Conservation (phyloP, 2,329 filamentous ascomycete species). For the Keithomyces neogunnii region DNA sequence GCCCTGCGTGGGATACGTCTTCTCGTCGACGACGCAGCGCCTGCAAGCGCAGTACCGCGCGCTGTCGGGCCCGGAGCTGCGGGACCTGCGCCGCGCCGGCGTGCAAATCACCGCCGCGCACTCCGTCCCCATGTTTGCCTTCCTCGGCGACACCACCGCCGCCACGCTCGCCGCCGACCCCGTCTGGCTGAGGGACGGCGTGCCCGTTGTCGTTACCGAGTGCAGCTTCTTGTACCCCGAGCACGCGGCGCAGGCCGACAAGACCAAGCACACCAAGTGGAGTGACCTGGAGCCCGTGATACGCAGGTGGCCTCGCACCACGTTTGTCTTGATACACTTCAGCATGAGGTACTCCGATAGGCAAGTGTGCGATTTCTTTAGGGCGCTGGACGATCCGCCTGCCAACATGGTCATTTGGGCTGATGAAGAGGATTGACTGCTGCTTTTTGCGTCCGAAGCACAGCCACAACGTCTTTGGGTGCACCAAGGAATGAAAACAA, state of each 20-base stretch:
- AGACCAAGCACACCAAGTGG: constrained; percentile 41
- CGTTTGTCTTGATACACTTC: constrained; percentile 39
- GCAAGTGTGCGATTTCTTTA: constrained; percentile 33
- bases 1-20: constrained; percentile 39
- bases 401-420: constrained; percentile 39
- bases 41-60: constrained; percentile 29
- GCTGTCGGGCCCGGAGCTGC: constrained; percentile 28
- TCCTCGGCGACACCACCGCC: constrained; percentile 38
- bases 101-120: constrained; percentile 30
- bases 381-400: constrained; percentile 27
- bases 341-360: constrained; percentile 35
- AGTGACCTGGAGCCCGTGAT: constrained; percentile 35
- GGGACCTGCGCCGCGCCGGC: constrained; percentile 27
- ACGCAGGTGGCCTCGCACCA: constrained; percentile 31
- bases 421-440: constrained; percentile 24
- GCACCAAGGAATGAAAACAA: too few relatives aligned
- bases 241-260: constrained; percentile 33
- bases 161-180: constrained; percentile 29
- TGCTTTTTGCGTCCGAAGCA: too few relatives aligned
- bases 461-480: too few relatives aligned
- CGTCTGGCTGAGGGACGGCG: constrained; percentile 28
- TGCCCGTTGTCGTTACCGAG: constrained; percentile 40
- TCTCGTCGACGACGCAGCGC: constrained; percentile 28
- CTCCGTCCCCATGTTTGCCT: constrained; percentile 34
- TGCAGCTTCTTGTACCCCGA: constrained; percentile 38